Percentiles rank a stretch among this genome's conserved stretches.
Evolutionary conservation across 176 grass and related monocot genomes (phyloP).

Genomic region (Avena sativa): DNA sequence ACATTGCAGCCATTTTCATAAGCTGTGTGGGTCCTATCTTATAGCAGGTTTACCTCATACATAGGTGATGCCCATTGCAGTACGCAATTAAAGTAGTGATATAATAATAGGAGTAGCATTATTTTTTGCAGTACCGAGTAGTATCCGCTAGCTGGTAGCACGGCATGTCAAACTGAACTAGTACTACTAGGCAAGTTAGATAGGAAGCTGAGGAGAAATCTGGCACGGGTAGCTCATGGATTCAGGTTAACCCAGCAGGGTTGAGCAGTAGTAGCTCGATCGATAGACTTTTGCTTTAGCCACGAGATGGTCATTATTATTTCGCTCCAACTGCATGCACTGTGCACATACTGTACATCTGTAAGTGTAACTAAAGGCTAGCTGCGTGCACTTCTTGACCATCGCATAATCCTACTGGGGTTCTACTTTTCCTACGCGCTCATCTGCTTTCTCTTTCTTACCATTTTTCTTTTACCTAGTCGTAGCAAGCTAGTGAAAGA

Average conservation of each 20-base stretch:
- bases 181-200: constrained; percentile 6
- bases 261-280: background rate
- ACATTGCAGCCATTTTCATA: too few species aligned
- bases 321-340: constrained; percentile 43
- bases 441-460: background rate
- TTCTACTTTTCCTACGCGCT: constrained; percentile 42
- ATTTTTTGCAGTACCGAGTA: too few species aligned
- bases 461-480: background rate
- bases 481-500: background rate
- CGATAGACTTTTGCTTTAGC: constrained; percentile 25
- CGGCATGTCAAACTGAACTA: background rate
- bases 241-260: constrained; percentile 21
- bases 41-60: too few species aligned
- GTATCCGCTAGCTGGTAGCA: background rate
- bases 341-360: constrained; percentile 28
- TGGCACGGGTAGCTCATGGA: constrained; percentile 48
- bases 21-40: too few species aligned
- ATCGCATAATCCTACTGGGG: constrained; percentile 26
- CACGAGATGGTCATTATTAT: constrained; percentile 51
- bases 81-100: too few species aligned
- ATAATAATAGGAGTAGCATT: too few species aligned
- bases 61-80: too few species aligned
- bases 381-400: background rate
- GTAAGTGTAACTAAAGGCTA: constrained; percentile 14
- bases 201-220: constrained; percentile 29